A percentile compares a stretch with the other conserved stretches of the same genome.
Evolutionary conservation across 139 green algal genomes (phyloP).

Genomic region (Volvox africanus): DNA sequence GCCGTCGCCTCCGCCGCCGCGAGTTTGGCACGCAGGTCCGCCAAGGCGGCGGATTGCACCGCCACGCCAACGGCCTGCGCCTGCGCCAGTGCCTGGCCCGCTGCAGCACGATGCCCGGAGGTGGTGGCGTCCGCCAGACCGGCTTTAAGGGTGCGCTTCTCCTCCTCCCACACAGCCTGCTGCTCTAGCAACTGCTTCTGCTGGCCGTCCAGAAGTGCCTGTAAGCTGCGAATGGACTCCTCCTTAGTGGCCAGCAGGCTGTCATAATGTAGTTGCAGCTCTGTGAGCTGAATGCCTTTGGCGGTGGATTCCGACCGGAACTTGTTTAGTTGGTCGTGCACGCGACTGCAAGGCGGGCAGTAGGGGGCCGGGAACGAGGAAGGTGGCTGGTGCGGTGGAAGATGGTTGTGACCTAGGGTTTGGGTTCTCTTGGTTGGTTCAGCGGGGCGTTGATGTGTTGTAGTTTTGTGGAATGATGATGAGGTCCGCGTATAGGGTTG

Average conservation of each 20-base stretch:
- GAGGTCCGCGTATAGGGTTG: too few relatives aligned
- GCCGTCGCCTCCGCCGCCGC: not conserved
- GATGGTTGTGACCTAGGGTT: too few relatives aligned
- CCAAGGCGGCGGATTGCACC: not conserved
- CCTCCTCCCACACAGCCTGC: slow-evolving; percentile 37
- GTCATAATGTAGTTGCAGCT: slow-evolving; percentile 48
- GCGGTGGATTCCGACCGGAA: not conserved
- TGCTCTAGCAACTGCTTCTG: slow-evolving; percentile 8
- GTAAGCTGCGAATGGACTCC: slow-evolving; percentile 48
- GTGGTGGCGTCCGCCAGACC: slow-evolving; percentile 17
- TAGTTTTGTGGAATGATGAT: too few relatives aligned
- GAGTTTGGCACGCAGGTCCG: not conserved
- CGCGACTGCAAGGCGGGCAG: not conserved
- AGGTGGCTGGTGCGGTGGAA: too few relatives aligned
- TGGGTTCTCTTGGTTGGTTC: too few relatives aligned
- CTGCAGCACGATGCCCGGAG: not conserved
- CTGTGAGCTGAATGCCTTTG: slow-evolving; percentile 13
- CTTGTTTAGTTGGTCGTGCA: slow-evolving; percentile 45
- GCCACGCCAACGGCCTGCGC: not conserved
- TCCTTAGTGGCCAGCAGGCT: slow-evolving; percentile 57
- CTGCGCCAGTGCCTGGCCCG: not conserved
- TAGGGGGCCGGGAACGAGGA: not conserved
- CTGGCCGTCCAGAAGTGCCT: slow-evolving; percentile 50
- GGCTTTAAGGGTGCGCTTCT: slow-evolving; percentile 42
- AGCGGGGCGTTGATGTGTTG: too few relatives aligned